Evolutionary conservation across 495 filamentous ascomycete species (phyloP).

Genomic region (Aspergillus affinis): DNA sequence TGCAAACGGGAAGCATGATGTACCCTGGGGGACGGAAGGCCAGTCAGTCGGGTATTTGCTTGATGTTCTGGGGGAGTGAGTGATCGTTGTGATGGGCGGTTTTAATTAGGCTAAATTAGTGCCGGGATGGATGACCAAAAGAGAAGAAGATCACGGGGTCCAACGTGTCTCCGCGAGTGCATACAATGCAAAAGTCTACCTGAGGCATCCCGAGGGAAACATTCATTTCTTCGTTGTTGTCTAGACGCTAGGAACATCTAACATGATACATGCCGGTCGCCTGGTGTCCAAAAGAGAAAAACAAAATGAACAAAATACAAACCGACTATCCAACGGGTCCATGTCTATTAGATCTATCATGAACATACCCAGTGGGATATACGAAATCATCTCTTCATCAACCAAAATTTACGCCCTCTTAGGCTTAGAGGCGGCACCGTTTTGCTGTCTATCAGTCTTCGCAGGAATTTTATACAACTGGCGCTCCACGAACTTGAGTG

Average conservation of each 20-base stretch:
- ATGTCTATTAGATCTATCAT: conserved; percentile 30
- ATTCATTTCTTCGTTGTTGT: conserved; percentile 13
- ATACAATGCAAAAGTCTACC: background rate
- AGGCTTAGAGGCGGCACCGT: conserved; percentile 37
- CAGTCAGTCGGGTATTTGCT: background rate
- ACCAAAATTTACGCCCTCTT: conserved; percentile 36
- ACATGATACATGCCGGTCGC: conserved; percentile 16
- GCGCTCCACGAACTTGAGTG: conserved; percentile 80
- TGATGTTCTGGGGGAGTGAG: no score
- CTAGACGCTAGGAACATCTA: conserved; percentile 16
- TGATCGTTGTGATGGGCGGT: no score
- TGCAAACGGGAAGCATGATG: no score
- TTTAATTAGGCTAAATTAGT: no score
- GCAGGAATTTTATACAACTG: conserved; percentile 44
- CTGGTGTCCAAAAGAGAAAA: conserved; percentile 9
- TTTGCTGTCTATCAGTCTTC: conserved; percentile 24
- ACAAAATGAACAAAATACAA: conserved; percentile 8
- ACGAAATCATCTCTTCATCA: conserved; percentile 26
- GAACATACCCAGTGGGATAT: conserved; percentile 14
- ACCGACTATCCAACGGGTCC: conserved; percentile 10
- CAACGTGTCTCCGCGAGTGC: background rate
- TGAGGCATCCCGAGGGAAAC: background rate
- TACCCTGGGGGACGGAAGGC: background rate
- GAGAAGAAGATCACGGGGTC: background rate
- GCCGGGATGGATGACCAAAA: no score